A percentile compares a stretch with the other conserved stretches of the same genome.
Evolutionary conservation across 1,284 basidiomycete species (phyloP).

Genomic region (Lentinula novae-zelandiae): DNA sequence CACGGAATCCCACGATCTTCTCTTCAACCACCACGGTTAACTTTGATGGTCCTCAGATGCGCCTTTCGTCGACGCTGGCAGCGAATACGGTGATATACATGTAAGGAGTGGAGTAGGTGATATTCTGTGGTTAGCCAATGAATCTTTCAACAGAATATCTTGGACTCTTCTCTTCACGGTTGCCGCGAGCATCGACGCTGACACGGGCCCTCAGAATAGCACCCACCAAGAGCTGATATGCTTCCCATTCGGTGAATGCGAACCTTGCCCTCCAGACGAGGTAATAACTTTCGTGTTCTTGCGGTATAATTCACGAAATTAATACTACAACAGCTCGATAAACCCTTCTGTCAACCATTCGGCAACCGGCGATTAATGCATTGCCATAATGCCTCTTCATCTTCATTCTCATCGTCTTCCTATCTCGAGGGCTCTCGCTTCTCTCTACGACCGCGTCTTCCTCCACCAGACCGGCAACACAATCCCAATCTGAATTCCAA

Average conservation of each 20-base stretch:
- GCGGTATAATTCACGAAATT: background rate
- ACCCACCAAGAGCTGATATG: slow-evolving; percentile 44
- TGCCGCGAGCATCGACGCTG: slow-evolving; percentile 14
- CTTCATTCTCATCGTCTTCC: slow-evolving; percentile 14
- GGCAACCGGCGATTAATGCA: slow-evolving; percentile 86
- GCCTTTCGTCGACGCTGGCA: slow-evolving; percentile 24
- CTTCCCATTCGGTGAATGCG: slow-evolving; percentile 75
- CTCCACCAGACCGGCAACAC: slow-evolving; percentile 17
- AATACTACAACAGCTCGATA: slow-evolving; percentile 50
- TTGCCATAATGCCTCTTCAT: slow-evolving; percentile 49
- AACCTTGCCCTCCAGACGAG: slow-evolving; percentile 76
- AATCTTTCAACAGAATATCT: background rate
- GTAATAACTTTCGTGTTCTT: slow-evolving; percentile 43
- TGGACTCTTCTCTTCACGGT: background rate
- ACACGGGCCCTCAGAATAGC: slow-evolving; percentile 14
- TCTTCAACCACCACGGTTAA: background rate
- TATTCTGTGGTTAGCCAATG: background rate
- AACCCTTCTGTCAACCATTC: slow-evolving; percentile 90
- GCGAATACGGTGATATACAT: slow-evolving; percentile 26
- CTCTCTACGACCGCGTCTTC: slow-evolving; percentile 13
- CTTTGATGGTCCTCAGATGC: slow-evolving; percentile 8
- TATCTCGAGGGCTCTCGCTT: slow-evolving; percentile 15
- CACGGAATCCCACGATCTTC: background rate
- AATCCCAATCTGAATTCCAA: slow-evolving; percentile 8
- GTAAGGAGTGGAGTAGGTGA: slow-evolving; percentile 19